Evolutionary conservation across 495 filamentous ascomycete species (phyloP), one percentile per base, ranked within the genome.

Genomic region (Podospora pseudocomata): DNA sequence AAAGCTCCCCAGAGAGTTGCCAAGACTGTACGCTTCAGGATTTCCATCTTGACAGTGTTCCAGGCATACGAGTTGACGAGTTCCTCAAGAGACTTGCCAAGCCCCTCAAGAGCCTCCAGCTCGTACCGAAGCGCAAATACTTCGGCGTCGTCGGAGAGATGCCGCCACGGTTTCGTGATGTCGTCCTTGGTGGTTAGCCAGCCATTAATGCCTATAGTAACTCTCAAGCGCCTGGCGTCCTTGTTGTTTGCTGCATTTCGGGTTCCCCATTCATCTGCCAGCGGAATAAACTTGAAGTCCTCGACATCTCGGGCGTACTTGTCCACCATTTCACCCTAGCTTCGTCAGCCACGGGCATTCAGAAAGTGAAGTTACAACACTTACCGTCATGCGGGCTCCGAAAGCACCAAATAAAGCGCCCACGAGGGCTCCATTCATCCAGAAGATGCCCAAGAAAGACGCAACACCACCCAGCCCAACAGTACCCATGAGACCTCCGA

Each of bases 361-460:
- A 55, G 13, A 4, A 11, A 23, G 57, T 9, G 32, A 5, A 0
- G 16, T 30, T 16, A 30, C 1, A 26, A 0, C 1, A 57, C 72
- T 67, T 63, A 79, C 90, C 27, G 92, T 96, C 93, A 96, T 96
- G 53, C 87, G 85, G 0, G 89, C 93, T 0, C 93, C 93, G 67
- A 94, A 94, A 0, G 92, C 93, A 1, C 93, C 93, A 74, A 97
- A 97, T 0, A 97, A 77, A 11, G 91, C 87, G 2, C 93, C 93
- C 2, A 97, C 92, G 11, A 97, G 76, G 5, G 93, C 90, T 2
- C 89, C 86, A 68, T 91, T 94, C 70, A 91, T 87, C 65, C 92
- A 93, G 60, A 97, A 84, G 16, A 91, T 86, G 7, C 93, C 93
- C 9, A 97, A 76, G 67, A 94, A 94, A 3, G 91, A 91, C 2